Evolutionary conservation across 345 rosid genomes (phyloP).

Genomic region (Firmiana major): DNA sequence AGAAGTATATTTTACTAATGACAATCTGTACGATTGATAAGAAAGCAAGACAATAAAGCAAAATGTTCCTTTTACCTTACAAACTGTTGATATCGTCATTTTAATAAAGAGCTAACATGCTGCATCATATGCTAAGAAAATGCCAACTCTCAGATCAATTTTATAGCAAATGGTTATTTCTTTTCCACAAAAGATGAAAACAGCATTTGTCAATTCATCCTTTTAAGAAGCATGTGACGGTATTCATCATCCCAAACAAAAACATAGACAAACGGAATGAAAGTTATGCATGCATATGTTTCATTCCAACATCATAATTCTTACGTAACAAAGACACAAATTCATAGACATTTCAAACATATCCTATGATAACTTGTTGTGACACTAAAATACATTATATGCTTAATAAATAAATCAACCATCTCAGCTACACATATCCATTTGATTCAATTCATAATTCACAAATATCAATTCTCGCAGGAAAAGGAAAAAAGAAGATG

Average conservation of each 20-base stretch:
- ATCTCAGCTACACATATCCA: neutral
- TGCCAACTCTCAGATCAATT: neutral
- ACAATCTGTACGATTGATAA: neutral
- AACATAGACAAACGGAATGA: neutral
- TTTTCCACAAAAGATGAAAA: neutral
- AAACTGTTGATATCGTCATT: neutral
- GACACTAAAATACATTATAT: neutral
- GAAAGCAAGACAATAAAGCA: neutral
- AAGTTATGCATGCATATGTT: neutral
- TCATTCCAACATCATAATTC: neutral
- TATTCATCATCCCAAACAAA: neutral
- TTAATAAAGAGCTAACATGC: neutral
- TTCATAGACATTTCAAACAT: neutral
- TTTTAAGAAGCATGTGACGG: neutral
- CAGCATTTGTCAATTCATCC: neutral
- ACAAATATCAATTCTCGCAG: neutral
- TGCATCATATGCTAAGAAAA: neutral
- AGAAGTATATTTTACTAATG: neutral
- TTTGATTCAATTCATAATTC: neutral
- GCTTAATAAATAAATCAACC: neutral
- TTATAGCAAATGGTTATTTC: neutral
- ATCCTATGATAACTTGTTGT: neutral
- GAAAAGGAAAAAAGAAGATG: neutral
- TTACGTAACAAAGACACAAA: neutral
- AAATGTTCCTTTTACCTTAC: neutral